A percentile compares a stretch with the other conserved stretches of the same genome.
Conservation (phyloP, 108 stramenopile genomes). For the Schizochytrium sp. region DNA sequence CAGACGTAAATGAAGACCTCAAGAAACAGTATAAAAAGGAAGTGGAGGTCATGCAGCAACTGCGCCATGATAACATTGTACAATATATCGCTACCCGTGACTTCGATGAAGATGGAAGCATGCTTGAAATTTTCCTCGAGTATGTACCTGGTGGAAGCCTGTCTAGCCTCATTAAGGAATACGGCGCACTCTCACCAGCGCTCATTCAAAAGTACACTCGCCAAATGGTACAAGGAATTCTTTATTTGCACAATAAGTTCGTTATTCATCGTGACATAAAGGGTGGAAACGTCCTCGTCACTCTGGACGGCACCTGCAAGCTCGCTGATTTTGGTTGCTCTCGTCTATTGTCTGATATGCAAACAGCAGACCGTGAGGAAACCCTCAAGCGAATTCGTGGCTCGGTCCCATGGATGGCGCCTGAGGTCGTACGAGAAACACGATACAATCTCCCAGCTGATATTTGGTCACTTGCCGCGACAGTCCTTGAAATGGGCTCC, state of each 20-base stretch:
- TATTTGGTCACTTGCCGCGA: conserved; percentile 69
- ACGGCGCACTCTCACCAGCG: conserved; percentile 69
- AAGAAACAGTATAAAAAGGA: conserved; percentile 53
- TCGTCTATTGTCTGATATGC: not conserved
- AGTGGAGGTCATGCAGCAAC: conserved; percentile 70
- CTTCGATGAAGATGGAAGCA: not conserved
- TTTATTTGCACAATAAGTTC: conserved; percentile 73
- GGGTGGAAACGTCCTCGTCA: conserved; percentile 80
- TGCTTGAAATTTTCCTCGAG: conserved; percentile 75
- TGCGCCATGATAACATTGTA: conserved; percentile 75
- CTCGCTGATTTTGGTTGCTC: conserved; percentile 65
- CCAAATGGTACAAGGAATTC: conserved; percentile 72
- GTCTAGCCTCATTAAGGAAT: conserved; percentile 70
- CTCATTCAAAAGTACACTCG: conserved; percentile 64
- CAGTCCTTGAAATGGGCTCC: conserved; percentile 66
- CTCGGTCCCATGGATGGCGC: conserved; percentile 80
- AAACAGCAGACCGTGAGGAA: conserved; percentile 66
- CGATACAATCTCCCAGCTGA: conserved; percentile 59
- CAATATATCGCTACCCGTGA: conserved; percentile 72
- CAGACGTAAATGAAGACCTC: conserved; percentile 33
- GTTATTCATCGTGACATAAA: conserved; percentile 79
- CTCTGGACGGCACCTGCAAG: conserved; percentile 64
- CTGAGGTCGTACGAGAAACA: conserved; percentile 75
- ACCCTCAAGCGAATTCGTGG: conserved; percentile 69
- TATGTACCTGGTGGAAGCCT: conserved; percentile 75